Percentiles rank a stretch among this genome's conserved stretches.
Conservation (phyloP, 768 basidiomycete genomes). For the Tephrocybe sp. region DNA sequence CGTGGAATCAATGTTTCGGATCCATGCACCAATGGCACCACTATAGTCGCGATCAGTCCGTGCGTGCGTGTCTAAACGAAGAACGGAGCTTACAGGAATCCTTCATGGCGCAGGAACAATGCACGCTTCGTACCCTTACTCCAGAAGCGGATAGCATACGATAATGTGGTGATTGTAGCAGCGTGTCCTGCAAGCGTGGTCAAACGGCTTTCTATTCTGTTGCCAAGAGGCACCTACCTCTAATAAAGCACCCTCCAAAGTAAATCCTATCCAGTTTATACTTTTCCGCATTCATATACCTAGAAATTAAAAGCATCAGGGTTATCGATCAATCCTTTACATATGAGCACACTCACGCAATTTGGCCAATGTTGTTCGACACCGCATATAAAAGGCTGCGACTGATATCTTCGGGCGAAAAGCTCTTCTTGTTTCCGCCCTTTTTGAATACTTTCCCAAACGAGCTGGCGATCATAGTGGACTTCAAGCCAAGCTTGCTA, state of each 20-base stretch:
- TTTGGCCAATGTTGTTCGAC: slow-evolving; percentile 99
- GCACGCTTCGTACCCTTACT: slow-evolving; percentile 97
- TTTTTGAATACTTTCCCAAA: slow-evolving; percentile 99
- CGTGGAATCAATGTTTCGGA: slow-evolving; percentile 82
- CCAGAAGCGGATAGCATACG: slow-evolving; percentile 99
- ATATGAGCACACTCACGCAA: slow-evolving; percentile 72
- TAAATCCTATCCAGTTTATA: slow-evolving; percentile 96
- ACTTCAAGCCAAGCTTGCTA: slow-evolving; percentile 91
- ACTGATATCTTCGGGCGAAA: slow-evolving; percentile 91
- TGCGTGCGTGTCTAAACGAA: slow-evolving; percentile 10
- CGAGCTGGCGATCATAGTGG: slow-evolving; percentile 95
- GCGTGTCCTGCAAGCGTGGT: slow-evolving; percentile 69
- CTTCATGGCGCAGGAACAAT: slow-evolving; percentile 95
- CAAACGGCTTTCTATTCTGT: slow-evolving; percentile 9
- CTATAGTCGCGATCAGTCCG: slow-evolving; percentile 35
- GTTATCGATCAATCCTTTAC: not conserved
- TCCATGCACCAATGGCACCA: slow-evolving; percentile 96
- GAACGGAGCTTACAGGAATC: slow-evolving; percentile 75
- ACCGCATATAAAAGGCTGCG: slow-evolving; percentile 93
- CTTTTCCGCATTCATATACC: slow-evolving; percentile 99
- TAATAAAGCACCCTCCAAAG: slow-evolving; percentile 98
- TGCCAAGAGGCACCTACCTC: slow-evolving; percentile 56
- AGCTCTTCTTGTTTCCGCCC: slow-evolving; percentile 71
- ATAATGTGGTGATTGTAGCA: slow-evolving; percentile 94
- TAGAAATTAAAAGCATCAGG: slow-evolving; percentile 27